Percentiles rank a stretch among this genome's conserved stretches.
Conservation (phyloP, 768 basidiomycete species). For the Kwoniella europaea region DNA sequence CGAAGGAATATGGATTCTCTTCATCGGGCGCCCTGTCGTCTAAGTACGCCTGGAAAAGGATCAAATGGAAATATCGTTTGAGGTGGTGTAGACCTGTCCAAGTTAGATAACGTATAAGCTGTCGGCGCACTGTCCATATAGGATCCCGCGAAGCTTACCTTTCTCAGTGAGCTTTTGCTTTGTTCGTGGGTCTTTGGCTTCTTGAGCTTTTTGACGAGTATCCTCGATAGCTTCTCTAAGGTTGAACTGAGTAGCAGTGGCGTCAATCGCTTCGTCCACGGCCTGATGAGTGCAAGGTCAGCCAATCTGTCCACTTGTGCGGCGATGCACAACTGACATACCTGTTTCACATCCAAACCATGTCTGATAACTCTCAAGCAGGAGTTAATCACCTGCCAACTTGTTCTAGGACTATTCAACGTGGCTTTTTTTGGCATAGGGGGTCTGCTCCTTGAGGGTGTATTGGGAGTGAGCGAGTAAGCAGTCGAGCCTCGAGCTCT, state of each 20-base stretch:
- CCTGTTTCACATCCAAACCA: slow-evolving; percentile 81
- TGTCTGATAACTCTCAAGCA: slow-evolving; percentile 78
- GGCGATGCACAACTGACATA: slow-evolving; percentile 19
- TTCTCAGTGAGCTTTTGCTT: slow-evolving; percentile 71
- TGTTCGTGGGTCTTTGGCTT: slow-evolving; percentile 73
- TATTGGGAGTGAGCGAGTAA: slow-evolving; percentile 19
- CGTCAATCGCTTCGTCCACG: slow-evolving; percentile 70
- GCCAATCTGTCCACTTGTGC: too few relatives aligned
- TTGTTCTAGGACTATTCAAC: slow-evolving; percentile 18
- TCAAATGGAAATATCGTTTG: slow-evolving; percentile 79
- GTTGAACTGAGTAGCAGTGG: slow-evolving; percentile 80
- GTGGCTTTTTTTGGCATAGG: slow-evolving; percentile 17
- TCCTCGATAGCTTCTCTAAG: slow-evolving; percentile 88
- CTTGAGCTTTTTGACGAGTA: slow-evolving; percentile 74
- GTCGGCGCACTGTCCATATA: not conserved
- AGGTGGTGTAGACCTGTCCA: slow-evolving; percentile 74
- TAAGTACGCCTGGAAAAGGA: slow-evolving; percentile 88
- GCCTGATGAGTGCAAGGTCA: slow-evolving; percentile 22
- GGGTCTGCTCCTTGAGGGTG: slow-evolving; percentile 20
- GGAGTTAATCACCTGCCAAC: slow-evolving; percentile 74
- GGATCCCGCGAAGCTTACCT: slow-evolving; percentile 62
- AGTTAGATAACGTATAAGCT: slow-evolving; percentile 18
- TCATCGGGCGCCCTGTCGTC: slow-evolving; percentile 77
- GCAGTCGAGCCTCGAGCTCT: slow-evolving; percentile 11
- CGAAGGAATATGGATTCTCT: slow-evolving; percentile 64